These are phyloP conservation scores for Xylariaceae sp. DNA, from an alignment of 2,329 filamentous ascomycete genomes.

Conservation along the genomic window DNA sequence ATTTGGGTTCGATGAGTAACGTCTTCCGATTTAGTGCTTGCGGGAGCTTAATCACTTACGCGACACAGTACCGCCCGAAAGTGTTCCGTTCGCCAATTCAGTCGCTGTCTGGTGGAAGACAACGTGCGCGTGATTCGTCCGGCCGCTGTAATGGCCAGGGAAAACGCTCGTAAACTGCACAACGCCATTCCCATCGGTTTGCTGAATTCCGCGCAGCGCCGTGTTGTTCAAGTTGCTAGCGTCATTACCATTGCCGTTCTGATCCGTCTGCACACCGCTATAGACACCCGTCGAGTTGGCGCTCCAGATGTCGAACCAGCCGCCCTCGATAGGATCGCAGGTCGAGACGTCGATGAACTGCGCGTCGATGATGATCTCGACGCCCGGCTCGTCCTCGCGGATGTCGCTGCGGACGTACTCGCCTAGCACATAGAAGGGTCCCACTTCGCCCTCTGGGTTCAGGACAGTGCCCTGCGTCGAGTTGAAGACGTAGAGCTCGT, in stretches of 20 bases:
- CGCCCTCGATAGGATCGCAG: conserved; percentile 6
- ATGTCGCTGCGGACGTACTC: conserved; percentile 11
- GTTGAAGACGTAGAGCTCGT: conserved; percentile 4
- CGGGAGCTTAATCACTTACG: no score
- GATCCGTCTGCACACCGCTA: not conserved
- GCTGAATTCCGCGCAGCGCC: conserved; percentile 6
- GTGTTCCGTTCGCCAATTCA: conserved; percentile 6
- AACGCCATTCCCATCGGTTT: conserved; percentile 8
- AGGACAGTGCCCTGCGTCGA: conserved; percentile 1
- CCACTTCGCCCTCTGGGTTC: conserved; percentile 6
- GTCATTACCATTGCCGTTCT: conserved; percentile 1
- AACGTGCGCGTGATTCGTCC: conserved; percentile 10
- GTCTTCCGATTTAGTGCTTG: no score
- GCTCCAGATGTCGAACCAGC: conserved; percentile 8
- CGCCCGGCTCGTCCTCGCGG: conserved; percentile 3
- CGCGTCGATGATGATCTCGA: conserved; percentile 8
- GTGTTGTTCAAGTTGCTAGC: conserved; percentile 8
- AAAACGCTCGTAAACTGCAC: conserved; percentile 10
- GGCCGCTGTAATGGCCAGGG: conserved; percentile 11
- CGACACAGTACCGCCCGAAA: conserved; percentile 5
- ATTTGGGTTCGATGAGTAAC: no score
- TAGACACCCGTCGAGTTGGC: conserved; percentile 13
- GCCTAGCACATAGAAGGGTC: conserved; percentile 7
- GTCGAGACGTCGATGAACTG: conserved; percentile 11
- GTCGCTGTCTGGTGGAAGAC: conserved; percentile 9